These are phyloP conservation scores for Carallia pectinifolia DNA, from an alignment of 345 rosid species.

Conservation along the genomic window DNA sequence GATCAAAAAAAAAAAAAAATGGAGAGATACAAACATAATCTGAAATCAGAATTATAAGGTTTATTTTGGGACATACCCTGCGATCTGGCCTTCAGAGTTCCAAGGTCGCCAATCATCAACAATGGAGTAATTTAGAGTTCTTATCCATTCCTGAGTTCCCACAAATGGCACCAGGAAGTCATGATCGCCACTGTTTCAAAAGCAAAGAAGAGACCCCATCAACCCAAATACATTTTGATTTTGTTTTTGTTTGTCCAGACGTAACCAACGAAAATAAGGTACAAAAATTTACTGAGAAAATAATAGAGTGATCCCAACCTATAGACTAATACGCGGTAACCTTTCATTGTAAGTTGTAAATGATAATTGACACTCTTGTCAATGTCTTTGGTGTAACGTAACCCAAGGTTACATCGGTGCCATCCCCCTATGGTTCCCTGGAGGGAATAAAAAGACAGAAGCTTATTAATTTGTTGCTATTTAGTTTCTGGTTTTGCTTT, in stretches of 20 bases:
- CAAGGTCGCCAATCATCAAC: constrained; percentile 62
- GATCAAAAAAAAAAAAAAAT: background rate
- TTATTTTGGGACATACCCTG: constrained; percentile 37
- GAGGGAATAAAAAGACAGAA: no score
- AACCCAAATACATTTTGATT: no score
- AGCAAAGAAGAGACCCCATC: no score
- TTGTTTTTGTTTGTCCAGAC: no score
- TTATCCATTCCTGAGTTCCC: constrained; percentile 65
- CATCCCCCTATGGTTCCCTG: constrained; percentile 40
- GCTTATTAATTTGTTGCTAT: background rate
- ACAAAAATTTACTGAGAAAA: background rate
- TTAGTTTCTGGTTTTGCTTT: background rate
- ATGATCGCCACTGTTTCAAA: constrained; percentile 55
- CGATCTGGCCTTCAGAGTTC: constrained; percentile 46
- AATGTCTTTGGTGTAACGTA: constrained; percentile 27
- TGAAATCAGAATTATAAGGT: background rate
- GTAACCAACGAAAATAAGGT: background rate
- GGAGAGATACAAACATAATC: background rate
- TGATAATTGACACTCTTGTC: constrained; percentile 33
- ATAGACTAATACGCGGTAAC: constrained; percentile 48
- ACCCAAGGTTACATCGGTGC: constrained; percentile 38
- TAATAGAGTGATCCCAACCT: constrained; percentile 26
- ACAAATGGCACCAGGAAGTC: constrained; percentile 46
- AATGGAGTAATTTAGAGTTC: constrained; percentile 48
- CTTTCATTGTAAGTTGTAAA: constrained; percentile 39